phyloP scores from a whole-genome alignment of 2,329 filamentous ascomycete genomes.

The Cercospora canescens region DNA sequence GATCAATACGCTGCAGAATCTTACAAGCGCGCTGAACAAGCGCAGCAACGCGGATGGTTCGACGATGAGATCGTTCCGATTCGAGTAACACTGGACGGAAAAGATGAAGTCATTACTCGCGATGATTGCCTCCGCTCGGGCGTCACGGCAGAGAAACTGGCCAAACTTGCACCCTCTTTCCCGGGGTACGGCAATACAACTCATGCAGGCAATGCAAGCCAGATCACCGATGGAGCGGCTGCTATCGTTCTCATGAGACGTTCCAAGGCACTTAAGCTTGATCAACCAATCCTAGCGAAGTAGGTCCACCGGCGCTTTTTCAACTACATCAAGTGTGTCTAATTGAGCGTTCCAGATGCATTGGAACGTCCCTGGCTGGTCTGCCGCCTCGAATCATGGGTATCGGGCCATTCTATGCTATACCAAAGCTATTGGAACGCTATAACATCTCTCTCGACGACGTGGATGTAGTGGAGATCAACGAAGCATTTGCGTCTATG shows the following conservation, averaged over 20 bases:
- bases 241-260: constrained; percentile 81
- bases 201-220: constrained; percentile 76
- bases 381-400: constrained; percentile 87
- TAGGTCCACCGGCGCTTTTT: constrained; percentile 51
- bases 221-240: constrained; percentile 85
- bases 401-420: constrained; percentile 79
- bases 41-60: constrained; percentile 69
- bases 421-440: constrained; percentile 70
- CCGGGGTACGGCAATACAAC: constrained; percentile 68
- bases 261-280: constrained; percentile 69
- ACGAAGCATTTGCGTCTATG: constrained; percentile 71
- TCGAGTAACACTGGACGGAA: constrained; percentile 48
- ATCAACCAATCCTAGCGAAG: constrained; percentile 70
- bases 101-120: constrained; percentile 63
- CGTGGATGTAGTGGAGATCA: constrained; percentile 86
- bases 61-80: constrained; percentile 78
- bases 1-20: constrained; percentile 77
- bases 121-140: constrained; percentile 65
- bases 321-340: background rate
- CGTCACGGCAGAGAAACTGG: constrained; percentile 64
- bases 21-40: constrained; percentile 69
- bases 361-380: constrained; percentile 61
- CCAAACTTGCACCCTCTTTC: constrained; percentile 86
- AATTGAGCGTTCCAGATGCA: background rate
- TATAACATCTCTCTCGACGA: constrained; percentile 49